Evolutionary conservation across 2,329 filamentous ascomycete genomes (phyloP).

Genomic region (Colletotrichum caudatum): DNA sequence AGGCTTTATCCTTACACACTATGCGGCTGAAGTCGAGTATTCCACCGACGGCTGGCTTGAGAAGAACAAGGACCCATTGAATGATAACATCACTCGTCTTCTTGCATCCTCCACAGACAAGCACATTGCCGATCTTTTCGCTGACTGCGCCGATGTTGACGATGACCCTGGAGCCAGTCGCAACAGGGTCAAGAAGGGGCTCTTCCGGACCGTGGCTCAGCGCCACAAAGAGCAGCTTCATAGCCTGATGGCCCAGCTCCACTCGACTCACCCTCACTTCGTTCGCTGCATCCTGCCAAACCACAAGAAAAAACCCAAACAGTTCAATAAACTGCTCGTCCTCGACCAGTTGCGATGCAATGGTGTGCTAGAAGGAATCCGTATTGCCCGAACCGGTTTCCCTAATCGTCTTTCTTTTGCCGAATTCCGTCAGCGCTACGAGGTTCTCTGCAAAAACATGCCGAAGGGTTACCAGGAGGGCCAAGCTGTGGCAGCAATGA

Average conservation of each 20-base stretch:
- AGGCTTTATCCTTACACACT: conserved; percentile 96
- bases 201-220: conserved; percentile 97
- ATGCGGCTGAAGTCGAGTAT: conserved; percentile 97
- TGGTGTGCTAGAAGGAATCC: conserved; percentile 97
- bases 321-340: conserved; percentile 91
- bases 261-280: conserved; percentile 97
- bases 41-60: conserved; percentile 95
- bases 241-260: conserved; percentile 92
- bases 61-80: conserved; percentile 98
- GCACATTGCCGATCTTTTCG: conserved; percentile 87
- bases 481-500: conserved; percentile 84
- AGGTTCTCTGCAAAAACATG: conserved; percentile 90
- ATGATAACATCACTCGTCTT: conserved; percentile 94
- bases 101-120: conserved; percentile 84
- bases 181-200: conserved; percentile 93
- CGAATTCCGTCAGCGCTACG: conserved; percentile 95
- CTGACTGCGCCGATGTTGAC: conserved; percentile 86
- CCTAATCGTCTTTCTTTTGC: conserved; percentile 92
- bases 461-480: conserved; percentile 93
- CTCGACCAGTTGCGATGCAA: conserved; percentile 98
- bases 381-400: conserved; percentile 96
- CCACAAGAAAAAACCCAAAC: conserved; percentile 96
- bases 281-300: conserved; percentile 98
- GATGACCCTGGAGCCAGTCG: conserved; percentile 75
- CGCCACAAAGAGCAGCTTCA: conserved; percentile 98